Base-by-base conservation (phyloP, 2,329 filamentous ascomycete species). In the Aureobasidium musti region DNA sequence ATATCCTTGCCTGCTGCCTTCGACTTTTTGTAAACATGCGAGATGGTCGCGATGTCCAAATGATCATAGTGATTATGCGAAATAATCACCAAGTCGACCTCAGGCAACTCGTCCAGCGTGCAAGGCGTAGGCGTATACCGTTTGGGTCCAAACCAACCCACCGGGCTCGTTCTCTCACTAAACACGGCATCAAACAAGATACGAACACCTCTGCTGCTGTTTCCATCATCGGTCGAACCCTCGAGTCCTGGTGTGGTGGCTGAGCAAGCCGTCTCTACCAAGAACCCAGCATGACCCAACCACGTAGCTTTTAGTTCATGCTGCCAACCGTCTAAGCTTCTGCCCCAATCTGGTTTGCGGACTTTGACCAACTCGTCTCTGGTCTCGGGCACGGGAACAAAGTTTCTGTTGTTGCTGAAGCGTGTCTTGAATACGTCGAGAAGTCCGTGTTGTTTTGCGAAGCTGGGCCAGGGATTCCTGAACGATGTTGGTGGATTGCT, bases 41-140 rank as follows among this genome's bases (percentile, higher is more conserved):
- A 76, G 45, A 86, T 73, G 0, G 81, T 82, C 21, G 77, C 74
- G 5, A 77, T 73, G 68, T 85, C 82, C 59, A 85, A 76, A 67
- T 86, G 84, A 69, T 86, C 83, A 69, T 84, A 85, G 70, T 86
- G 84, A 69, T 85, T 83, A 72, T 86, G 84, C 64, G 80, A 83
- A 56, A 86, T 83, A 67, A 79, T 74, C 3, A 86, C 77, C 2
- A 82, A 72, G 65, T 86, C 83, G 11, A 85, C 74, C 2, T 82
- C 77, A 0, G 84, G 83, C 2, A 86, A 71, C 21, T 84, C 82
- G 2, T 80, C 75, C 2, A 84, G 70, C 0, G 72, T 70, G 70
- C 83, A 86, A 0, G 84, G 84, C 4, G 82, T 77, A 3, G 80
- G 82, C 17, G 80, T 82, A 65, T 84, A 84, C 39, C 84, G 77